Conservation (phyloP, 148 eudicot genomes). For the Salicornia ramosissima region DNA sequence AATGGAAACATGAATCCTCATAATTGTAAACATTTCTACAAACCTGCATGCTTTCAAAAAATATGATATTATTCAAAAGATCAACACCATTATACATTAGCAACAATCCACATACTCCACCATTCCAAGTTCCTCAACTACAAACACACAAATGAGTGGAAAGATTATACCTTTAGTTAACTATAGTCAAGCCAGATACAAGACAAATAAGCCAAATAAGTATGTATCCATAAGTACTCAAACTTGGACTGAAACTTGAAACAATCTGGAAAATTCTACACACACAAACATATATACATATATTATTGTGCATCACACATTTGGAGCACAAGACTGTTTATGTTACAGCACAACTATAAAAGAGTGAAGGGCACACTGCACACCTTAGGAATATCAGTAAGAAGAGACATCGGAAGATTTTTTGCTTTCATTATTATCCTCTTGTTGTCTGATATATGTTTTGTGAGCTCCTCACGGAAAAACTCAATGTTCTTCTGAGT, state of each 20-base stretch:
- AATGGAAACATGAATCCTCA: not conserved
- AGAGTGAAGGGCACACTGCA: conserved; percentile 1
- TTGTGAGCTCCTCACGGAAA: conserved; percentile 73
- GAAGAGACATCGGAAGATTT: conserved; percentile 83
- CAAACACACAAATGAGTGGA: not conserved
- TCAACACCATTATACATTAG: not conserved
- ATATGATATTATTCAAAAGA: not conserved
- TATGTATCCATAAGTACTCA: not conserved
- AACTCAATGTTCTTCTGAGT: conserved; percentile 70
- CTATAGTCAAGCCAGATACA: not conserved
- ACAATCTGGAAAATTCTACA: not conserved
- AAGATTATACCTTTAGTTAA: not conserved
- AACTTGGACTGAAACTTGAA: not conserved
- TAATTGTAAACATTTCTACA: not conserved
- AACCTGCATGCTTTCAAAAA: not conserved
- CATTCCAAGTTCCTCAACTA: not conserved
- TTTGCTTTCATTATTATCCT: conserved; percentile 69
- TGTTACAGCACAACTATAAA: not conserved
- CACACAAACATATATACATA: too few species aligned
- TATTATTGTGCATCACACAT: not conserved
- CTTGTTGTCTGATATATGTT: conserved; percentile 60
- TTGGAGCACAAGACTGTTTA: not conserved
- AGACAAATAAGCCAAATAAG: too few species aligned
- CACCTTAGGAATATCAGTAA: conserved; percentile 84
- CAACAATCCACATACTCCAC: not conserved